Evolutionary conservation across 768 basidiomycete species (phyloP).

Genomic region (Tricholoma terreum): DNA sequence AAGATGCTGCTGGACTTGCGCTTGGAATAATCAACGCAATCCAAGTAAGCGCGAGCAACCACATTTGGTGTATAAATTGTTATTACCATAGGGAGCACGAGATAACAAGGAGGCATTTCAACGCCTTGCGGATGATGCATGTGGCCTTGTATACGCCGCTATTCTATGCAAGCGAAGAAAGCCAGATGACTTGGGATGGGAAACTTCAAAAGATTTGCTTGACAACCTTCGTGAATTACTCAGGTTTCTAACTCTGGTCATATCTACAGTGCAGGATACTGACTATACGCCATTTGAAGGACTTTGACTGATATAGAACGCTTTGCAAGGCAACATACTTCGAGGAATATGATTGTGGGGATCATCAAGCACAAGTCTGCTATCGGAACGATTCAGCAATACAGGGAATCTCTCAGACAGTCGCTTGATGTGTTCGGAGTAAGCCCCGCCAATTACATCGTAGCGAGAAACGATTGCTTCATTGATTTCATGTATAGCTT

Average conservation of each 20-base stretch:
- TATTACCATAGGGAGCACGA: background rate
- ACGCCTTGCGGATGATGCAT: background rate
- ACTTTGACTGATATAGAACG: background rate
- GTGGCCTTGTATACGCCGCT: background rate
- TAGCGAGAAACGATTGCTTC: too few relatives aligned
- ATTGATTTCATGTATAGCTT: background rate
- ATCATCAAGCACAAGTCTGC: background rate
- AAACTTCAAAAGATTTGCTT: background rate
- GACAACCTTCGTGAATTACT: background rate
- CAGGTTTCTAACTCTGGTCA: background rate
- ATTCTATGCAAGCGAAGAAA: background rate
- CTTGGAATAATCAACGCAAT: background rate
- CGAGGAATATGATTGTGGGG: background rate
- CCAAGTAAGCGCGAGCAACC: background rate
- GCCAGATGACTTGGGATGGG: too few relatives aligned
- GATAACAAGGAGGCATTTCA: background rate
- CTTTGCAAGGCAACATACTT: background rate
- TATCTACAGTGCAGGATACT: too few relatives aligned
- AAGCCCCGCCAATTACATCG: background rate
- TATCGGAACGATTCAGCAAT: background rate
- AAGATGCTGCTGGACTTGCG: slow-evolving; percentile 2
- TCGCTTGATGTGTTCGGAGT: background rate
- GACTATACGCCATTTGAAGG: too few relatives aligned
- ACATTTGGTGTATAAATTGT: background rate
- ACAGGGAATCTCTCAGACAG: background rate